phyloP scores from a whole-genome alignment of 352 stramenopile genomes.

The Globisporangium megalacanthum region DNA sequence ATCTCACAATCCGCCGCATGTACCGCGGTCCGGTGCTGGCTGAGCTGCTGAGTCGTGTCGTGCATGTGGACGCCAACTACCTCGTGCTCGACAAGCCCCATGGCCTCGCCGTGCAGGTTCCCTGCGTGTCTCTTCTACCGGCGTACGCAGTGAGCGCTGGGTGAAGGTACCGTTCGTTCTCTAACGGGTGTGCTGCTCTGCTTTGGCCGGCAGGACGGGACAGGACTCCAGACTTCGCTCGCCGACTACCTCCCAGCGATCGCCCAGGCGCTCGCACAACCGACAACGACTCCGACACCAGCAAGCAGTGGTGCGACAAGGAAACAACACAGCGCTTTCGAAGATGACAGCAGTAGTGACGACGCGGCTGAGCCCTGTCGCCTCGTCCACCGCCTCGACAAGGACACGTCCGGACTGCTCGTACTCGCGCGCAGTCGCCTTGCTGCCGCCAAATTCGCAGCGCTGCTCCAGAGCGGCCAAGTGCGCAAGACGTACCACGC shows the following conservation, averaged over 20 bases:
- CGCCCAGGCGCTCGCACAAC: constrained; percentile 13
- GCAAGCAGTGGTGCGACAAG: neutral
- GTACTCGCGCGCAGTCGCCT: constrained; percentile 62
- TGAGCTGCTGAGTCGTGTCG: constrained; percentile 26
- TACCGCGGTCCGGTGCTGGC: neutral
- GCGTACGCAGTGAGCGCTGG: neutral
- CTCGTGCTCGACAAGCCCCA: constrained; percentile 64
- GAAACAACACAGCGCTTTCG: too few relatives aligned
- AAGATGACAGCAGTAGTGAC: too few relatives aligned
- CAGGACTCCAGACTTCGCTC: constrained; percentile 34
- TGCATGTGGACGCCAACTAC: constrained; percentile 53
- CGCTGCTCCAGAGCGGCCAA: constrained; percentile 25
- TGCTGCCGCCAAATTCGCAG: constrained; percentile 54
- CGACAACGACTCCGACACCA: neutral
- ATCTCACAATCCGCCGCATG: too few relatives aligned
- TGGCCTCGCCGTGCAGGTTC: constrained; percentile 55
- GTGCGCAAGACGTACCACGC: constrained; percentile 66
- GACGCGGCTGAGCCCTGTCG: constrained; percentile 13
- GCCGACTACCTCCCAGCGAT: constrained; percentile 38
- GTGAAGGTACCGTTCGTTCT: neutral
- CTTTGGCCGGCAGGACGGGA: constrained; percentile 26
- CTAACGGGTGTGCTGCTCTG: neutral
- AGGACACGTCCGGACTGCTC: constrained; percentile 59
- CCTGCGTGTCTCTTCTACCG: too few relatives aligned
- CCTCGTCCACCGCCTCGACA: constrained; percentile 69